Base-by-base conservation (phyloP, 2,329 filamentous ascomycete genomes). In the Neofusicoccum sp. region DNA sequence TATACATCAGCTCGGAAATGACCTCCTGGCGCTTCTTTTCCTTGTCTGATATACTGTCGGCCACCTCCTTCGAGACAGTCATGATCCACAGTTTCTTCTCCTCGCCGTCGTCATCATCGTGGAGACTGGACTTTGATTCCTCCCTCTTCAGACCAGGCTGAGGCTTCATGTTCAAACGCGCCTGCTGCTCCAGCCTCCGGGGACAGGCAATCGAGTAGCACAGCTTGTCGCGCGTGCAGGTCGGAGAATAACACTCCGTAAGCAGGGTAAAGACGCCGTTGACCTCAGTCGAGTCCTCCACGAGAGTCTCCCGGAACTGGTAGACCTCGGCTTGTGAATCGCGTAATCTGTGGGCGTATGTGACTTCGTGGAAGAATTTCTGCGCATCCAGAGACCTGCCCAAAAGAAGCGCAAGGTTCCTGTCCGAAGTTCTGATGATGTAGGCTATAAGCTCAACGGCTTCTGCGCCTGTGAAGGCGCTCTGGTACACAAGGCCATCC, bases 1-100 rank as follows among this genome's bases (percentile, higher is more conserved):
- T 99, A 79, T 99, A 99, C 87, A 96, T 97, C 66, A 98, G 89
- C 76, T 99, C 95, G 5, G 94, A 97, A 65, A 99, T 97, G 69
- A 99, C 91, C 74, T 99, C 95, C 75, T 99, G 95, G 48, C 95
- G 87, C 81, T 98, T 98, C 87, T 97, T 96, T 77, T 99, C 95
- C 68, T 86, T 87, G 69, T 99, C 95, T 56, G 88, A 88, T 34
- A 97, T 89, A 72, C 89, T 91, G 69, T 98, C 93, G 0, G 93
- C 93, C 63, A 99, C 83, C 75, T 98, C 95, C 76, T 97, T 95
- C 0, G 93, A 92, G 39, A 99, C 95, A 12, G 93, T 97, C 76
- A 98, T 98, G 78, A 99, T 99, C 95, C 95, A 99, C 41, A 99
- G 85, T 77, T 98, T 98, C 80, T 98, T 95, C 76, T 98, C 93